phyloP scores from a whole-genome alignment of 345 rosid species.

The Boechera stricta region DNA sequence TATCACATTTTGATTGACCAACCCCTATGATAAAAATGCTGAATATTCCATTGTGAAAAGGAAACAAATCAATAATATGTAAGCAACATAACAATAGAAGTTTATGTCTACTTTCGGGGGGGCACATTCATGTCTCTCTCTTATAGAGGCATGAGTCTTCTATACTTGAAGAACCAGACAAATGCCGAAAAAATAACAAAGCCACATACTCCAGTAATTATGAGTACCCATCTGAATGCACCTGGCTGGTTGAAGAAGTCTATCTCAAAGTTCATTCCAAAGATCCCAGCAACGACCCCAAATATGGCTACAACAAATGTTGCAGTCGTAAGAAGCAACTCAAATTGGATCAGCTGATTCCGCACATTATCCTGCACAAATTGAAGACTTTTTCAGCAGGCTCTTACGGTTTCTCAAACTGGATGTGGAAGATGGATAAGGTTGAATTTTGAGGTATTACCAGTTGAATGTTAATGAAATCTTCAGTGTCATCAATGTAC shows the following conservation, averaged over 20 bases:
- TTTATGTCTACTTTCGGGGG: slow-evolving; percentile 18
- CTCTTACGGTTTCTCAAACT: neutral
- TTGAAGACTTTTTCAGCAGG: neutral
- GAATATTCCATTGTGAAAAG: slow-evolving; percentile 14
- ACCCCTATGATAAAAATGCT: neutral
- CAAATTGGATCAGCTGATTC: slow-evolving; percentile 96
- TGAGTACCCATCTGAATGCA: slow-evolving; percentile 92
- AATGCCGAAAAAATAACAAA: slow-evolving; percentile 74
- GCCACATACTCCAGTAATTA: slow-evolving; percentile 70
- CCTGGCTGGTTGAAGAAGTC: slow-evolving; percentile 67
- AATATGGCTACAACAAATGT: slow-evolving; percentile 95
- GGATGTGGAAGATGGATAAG: slow-evolving; percentile 5
- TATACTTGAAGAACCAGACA: slow-evolving; percentile 84
- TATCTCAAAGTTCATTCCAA: slow-evolving; percentile 88
- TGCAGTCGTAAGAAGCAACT: slow-evolving; percentile 88
- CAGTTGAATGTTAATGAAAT: slow-evolving; percentile 97
- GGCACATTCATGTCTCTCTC: slow-evolving; percentile 23
- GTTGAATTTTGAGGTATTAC: slow-evolving; percentile 43
- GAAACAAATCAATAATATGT: slow-evolving; percentile 10
- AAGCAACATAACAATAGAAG: slow-evolving; percentile 22
- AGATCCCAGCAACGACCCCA: slow-evolving; percentile 96
- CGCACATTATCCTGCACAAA: slow-evolving; percentile 86
- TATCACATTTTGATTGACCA: slow-evolving; percentile 4
- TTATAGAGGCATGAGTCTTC: slow-evolving; percentile 90
- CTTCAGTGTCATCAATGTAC: slow-evolving; percentile 70